Base-by-base conservation (phyloP, 139 green algal species). In the Micractinium conductrix region DNA sequence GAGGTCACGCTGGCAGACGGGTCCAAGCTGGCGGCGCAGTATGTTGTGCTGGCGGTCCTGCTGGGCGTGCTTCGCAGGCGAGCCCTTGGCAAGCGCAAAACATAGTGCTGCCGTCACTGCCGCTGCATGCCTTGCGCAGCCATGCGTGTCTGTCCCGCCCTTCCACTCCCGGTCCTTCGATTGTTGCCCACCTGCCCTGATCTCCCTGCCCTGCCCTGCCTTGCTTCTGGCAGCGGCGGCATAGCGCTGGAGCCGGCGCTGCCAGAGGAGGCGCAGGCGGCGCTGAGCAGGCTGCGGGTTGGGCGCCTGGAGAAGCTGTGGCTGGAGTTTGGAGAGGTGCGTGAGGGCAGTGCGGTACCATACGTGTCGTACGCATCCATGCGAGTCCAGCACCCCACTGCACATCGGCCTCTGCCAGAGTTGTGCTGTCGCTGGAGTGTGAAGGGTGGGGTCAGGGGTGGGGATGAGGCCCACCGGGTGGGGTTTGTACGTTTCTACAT, bases 61-160 rank as follows among this genome's bases (percentile, higher is more conserved):
- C 45, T 89, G 67, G 86, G 86, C 22, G 86, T 89, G 44, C 43
- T 89, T 24, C 60, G 78, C 8, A 35, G n/a, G n/a, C n/a, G n/a
- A n/a, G n/a, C n/a, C n/a, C n/a, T n/a, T n/a, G n/a, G n/a, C n/a
- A n/a, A n/a, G n/a, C n/a, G n/a, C n/a, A n/a, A n/a, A n/a, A n/a
- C n/a, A n/a, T n/a, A n/a, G n/a, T n/a, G n/a, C n/a, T n/a, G n/a
- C n/a, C n/a, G n/a, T n/a, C n/a, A n/a, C n/a, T n/a, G n/a, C n/a
- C n/a, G n/a, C n/a, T n/a, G n/a, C n/a, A n/a, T n/a, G n/a, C n/a
- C n/a, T n/a, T n/a, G n/a, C n/a, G n/a, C n/a, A n/a, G n/a, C n/a
- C n/a, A n/a, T n/a, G n/a, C n/a, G n/a, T n/a, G n/a, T n/a, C n/a
- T n/a, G n/a, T n/a, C n/a, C n/a, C n/a, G n/a, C n/a, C n/a, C n/a